Evolutionary conservation across 2,329 filamentous ascomycete species (phyloP).

Genomic region (Fusarium compactum): DNA sequence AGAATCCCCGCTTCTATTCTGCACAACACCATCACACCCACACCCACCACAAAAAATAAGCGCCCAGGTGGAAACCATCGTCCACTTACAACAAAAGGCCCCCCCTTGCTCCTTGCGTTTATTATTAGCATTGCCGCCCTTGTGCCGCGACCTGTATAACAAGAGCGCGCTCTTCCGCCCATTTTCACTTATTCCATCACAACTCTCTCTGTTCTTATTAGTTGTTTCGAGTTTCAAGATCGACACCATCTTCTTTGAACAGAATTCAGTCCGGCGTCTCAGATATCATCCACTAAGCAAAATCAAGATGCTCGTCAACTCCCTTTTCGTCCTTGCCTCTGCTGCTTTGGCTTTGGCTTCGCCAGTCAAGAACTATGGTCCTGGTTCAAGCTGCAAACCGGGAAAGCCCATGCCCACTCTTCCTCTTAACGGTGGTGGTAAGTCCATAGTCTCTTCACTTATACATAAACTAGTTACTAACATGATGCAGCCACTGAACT

Average conservation of each 20-base stretch:
- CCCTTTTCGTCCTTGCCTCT: conserved; percentile 51
- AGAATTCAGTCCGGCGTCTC: conserved; percentile 21
- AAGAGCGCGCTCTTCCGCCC: conserved; percentile 29
- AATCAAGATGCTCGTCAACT: conserved; percentile 51
- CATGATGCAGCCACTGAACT: conserved; percentile 57
- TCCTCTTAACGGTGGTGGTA: conserved; percentile 56
- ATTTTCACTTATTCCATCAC: not conserved
- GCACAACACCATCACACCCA: conserved; percentile 31
- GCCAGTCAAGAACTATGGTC: conserved; percentile 38
- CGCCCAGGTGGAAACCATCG: conserved; percentile 45
- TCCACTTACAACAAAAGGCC: conserved; percentile 31
- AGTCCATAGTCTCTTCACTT: conserved; percentile 33
- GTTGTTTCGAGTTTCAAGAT: conserved; percentile 22
- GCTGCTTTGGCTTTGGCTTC: conserved; percentile 51
- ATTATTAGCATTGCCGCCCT: conserved; percentile 48
- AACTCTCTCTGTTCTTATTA: conserved; percentile 20
- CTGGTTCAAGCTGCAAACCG: conserved; percentile 35
- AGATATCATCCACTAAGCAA: conserved; percentile 5
- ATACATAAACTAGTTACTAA: conserved; percentile 31
- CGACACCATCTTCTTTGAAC: conserved; percentile 38
- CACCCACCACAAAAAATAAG: conserved; percentile 39
- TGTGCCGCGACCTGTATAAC: conserved; percentile 37
- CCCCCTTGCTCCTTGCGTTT: conserved; percentile 41
- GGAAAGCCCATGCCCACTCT: conserved; percentile 47
- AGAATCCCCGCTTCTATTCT: conserved; percentile 25